Evolutionary conservation across 257 asterid species (phyloP).

Genomic region (Echium plantagineum): DNA sequence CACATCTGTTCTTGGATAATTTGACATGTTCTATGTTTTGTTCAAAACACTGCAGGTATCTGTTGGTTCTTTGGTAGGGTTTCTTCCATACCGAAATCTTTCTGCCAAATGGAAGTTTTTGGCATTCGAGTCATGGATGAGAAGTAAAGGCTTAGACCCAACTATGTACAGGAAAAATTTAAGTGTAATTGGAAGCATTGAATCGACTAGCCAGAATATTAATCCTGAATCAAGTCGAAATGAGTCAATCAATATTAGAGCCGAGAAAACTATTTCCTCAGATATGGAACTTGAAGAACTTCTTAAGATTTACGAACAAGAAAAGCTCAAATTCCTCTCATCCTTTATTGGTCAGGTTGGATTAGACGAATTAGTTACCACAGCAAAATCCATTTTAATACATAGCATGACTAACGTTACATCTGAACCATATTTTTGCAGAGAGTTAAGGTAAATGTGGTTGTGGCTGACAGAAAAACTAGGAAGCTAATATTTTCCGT

Average conservation of each 20-base stretch:
- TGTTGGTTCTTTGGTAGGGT: slow-evolving; percentile 82
- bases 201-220: slow-evolving; percentile 30
- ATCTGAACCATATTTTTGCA: slow-evolving; percentile 23
- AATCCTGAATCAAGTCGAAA: slow-evolving; percentile 27
- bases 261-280: slow-evolving; percentile 29
- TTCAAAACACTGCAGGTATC: slow-evolving; percentile 44
- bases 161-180: slow-evolving; percentile 63
- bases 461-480: slow-evolving; percentile 62
- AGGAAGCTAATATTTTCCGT: slow-evolving; percentile 66
- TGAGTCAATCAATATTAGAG: slow-evolving; percentile 21
- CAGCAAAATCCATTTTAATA: neutral
- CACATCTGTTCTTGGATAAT: neutral
- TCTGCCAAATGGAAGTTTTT: slow-evolving; percentile 87
- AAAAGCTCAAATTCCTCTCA: slow-evolving; percentile 71
- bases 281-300: slow-evolving; percentile 88
- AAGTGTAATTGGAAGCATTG: slow-evolving; percentile 64
- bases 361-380: slow-evolving; percentile 5
- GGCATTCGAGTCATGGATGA: slow-evolving; percentile 94
- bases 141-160: slow-evolving; percentile 79
- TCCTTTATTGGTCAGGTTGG: slow-evolving; percentile 96
- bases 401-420: slow-evolving; percentile 4
- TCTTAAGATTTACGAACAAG: slow-evolving; percentile 70
- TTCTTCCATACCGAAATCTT: slow-evolving; percentile 87
- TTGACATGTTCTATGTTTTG: slow-evolving; percentile 5
- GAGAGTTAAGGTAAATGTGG: slow-evolving; percentile 57